Conservation (phyloP, 1,284 basidiomycete species). For the Ganoderma resinaceum region DNA sequence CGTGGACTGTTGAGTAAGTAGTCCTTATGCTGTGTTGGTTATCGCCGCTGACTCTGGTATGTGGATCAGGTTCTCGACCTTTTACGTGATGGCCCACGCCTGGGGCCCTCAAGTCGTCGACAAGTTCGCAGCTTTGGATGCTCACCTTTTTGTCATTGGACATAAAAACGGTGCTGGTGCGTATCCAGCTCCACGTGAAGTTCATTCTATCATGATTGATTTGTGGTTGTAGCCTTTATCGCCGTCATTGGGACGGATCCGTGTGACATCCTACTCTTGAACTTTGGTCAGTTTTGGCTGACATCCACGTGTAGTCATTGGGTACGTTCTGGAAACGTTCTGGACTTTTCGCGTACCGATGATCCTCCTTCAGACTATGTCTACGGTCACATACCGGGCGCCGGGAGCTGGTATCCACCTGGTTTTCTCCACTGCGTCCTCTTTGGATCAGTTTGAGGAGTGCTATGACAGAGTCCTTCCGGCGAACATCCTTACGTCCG, state of each 20-base stretch:
- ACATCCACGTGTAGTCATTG: background rate
- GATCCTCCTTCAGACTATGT: background rate
- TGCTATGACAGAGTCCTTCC: background rate
- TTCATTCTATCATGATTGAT: too few relatives aligned
- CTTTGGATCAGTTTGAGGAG: background rate
- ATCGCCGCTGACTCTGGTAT: too few relatives aligned
- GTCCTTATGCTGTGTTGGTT: too few relatives aligned
- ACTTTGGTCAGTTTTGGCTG: background rate
- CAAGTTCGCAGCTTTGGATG: background rate
- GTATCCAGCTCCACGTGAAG: background rate
- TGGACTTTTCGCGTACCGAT: too few relatives aligned
- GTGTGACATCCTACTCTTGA: background rate
- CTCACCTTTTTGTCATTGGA: background rate
- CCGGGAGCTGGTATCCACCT: background rate
- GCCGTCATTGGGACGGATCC: background rate
- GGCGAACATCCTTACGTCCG: background rate
- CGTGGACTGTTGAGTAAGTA: too few relatives aligned
- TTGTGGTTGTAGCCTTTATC: background rate
- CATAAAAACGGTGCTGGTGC: background rate
- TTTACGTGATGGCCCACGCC: background rate
- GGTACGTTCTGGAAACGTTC: background rate
- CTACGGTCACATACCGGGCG: background rate
- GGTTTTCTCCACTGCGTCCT: background rate
- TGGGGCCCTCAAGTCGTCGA: background rate
- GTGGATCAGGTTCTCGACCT: background rate